Percentiles rank a stretch among this genome's conserved stretches.
phyloP scores from a whole-genome alignment of 164 flowering plant genomes.

The Tetracentron sinense region DNA sequence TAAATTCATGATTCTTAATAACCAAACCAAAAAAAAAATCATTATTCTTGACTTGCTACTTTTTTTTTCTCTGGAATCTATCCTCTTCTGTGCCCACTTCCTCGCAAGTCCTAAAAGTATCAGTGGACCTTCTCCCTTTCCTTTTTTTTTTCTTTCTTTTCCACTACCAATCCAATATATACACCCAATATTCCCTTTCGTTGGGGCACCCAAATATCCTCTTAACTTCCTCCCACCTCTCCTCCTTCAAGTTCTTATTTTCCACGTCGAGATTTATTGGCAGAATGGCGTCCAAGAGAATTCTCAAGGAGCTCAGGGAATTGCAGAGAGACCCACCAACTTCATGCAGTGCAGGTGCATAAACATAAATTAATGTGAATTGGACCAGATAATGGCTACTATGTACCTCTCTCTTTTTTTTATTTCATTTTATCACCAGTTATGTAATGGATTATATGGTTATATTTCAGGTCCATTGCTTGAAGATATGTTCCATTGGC shows the following conservation, averaged over 20 bases:
- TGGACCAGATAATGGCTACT: too few relatives aligned
- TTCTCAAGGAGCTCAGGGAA: slow-evolving; percentile 63
- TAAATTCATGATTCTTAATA: background rate
- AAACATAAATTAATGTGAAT: background rate
- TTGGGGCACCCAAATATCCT: background rate
- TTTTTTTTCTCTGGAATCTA: slow-evolving; percentile 27
- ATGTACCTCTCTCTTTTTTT: too few relatives aligned
- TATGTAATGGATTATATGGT: background rate
- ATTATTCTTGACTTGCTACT: slow-evolving; percentile 19
- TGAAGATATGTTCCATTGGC: slow-evolving; percentile 84
- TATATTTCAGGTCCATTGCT: slow-evolving; percentile 58
- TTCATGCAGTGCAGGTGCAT: slow-evolving; percentile 71
- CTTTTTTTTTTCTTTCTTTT: slow-evolving; percentile 4
- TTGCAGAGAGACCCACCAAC: slow-evolving; percentile 77
- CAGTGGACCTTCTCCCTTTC: slow-evolving; percentile 17
- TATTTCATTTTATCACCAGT: too few relatives aligned
- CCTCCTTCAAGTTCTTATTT: background rate
- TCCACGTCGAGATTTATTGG: background rate
- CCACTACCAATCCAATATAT: slow-evolving; percentile 16
- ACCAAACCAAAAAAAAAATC: too few relatives aligned
- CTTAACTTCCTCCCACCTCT: background rate
- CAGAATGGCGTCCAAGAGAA: slow-evolving; percentile 63
- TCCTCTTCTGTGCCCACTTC: slow-evolving; percentile 31
- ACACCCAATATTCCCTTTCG: slow-evolving; percentile 3
- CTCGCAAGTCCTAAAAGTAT: slow-evolving; percentile 10